phyloP scores from a whole-genome alignment of 2,329 filamentous ascomycete genomes.

The Pseudogymnoascus sp. region DNA sequence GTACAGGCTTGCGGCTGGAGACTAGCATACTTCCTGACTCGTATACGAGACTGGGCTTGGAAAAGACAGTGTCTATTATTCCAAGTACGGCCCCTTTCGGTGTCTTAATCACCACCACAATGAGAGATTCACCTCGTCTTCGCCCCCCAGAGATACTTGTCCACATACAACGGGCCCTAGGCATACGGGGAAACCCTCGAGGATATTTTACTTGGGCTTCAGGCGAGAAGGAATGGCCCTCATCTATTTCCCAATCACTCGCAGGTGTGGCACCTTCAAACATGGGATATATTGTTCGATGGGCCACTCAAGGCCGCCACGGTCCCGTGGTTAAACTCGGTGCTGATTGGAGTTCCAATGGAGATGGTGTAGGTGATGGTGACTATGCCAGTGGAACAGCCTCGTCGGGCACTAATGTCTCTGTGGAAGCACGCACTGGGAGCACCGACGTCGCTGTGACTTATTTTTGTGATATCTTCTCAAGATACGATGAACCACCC shows the following conservation, averaged over 20 bases:
- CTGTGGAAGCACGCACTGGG: neutral
- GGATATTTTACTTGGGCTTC: neutral
- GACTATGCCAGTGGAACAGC: neutral
- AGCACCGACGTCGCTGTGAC: neutral
- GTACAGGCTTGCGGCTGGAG: neutral
- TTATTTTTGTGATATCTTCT: slow-evolving; percentile 8
- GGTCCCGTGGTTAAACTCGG: neutral
- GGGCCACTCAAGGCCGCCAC: neutral
- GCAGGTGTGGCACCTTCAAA: neutral
- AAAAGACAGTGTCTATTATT: neutral
- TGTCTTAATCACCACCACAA: neutral
- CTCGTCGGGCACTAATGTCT: neutral
- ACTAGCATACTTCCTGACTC: slow-evolving; percentile 1
- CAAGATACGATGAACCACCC: slow-evolving; percentile 4
- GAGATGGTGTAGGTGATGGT: neutral
- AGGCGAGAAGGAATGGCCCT: neutral
- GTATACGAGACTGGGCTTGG: neutral
- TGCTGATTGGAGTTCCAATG: neutral
- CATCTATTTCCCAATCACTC: neutral
- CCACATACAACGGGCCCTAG: neutral
- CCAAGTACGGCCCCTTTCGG: neutral
- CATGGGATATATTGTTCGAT: neutral
- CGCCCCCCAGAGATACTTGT: neutral
- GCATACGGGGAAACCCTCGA: neutral
- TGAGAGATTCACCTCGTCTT: neutral